These are phyloP conservation scores for Aspergillus latus DNA, from an alignment of 2,329 filamentous ascomycete species.

Conservation along the genomic window DNA sequence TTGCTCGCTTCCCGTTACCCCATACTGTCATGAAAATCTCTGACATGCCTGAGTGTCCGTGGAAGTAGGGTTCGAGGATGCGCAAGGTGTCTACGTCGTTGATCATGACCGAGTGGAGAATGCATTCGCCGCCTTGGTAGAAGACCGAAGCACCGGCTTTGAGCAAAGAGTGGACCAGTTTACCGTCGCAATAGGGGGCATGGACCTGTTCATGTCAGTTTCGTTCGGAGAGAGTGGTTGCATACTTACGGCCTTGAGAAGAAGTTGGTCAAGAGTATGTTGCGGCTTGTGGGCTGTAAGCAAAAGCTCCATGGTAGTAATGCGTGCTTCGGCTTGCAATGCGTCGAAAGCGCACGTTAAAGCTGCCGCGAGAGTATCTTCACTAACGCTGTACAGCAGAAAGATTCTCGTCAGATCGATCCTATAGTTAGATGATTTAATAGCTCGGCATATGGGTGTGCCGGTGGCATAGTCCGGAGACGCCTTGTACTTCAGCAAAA, in stretches of 20 bases:
- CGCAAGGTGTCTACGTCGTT: conserved; percentile 5
- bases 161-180: not conserved
- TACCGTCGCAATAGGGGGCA: conserved; percentile 3
- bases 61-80: conserved; percentile 7
- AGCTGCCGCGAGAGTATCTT: conserved; percentile 6
- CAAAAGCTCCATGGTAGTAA: conserved; percentile 1
- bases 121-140: conserved; percentile 11
- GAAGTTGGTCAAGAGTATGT: conserved; percentile 2
- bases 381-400: not conserved
- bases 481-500: conserved; percentile 1
- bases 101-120: conserved; percentile 11
- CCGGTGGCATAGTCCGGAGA: conserved; percentile 5
- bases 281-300: conserved; percentile 5
- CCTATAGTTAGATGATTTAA: conserved; percentile 3
- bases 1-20: conserved; percentile 7
- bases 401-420: not conserved
- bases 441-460: conserved; percentile 3
- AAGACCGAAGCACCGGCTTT: conserved; percentile 6
- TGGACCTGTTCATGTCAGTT: conserved; percentile 4
- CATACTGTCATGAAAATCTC: conserved; percentile 10
- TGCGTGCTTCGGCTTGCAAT: not conserved
- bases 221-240: not conserved
- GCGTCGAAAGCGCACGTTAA: conserved; percentile 4
- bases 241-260: conserved; percentile 5
- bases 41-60: not conserved